Base-by-base conservation (phyloP, 495 filamentous ascomycete species). In the Aspergillus steynii region DNA sequence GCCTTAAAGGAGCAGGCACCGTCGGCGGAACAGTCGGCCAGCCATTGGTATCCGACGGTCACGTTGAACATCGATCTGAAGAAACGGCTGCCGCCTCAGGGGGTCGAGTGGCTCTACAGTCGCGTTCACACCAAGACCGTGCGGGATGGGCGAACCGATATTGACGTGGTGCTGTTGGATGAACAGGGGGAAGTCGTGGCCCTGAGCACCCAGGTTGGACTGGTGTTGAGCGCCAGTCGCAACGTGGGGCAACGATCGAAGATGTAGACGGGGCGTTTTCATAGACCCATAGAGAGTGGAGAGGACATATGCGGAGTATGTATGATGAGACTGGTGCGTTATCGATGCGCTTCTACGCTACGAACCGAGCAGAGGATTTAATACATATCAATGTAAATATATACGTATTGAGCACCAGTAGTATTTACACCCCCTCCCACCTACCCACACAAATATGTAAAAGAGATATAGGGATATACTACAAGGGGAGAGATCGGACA, bases 31-130 rank as follows among this genome's bases (percentile, higher is more conserved):
- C 47, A 52, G 25, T 73, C 58, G 50, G 74, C 72, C 8, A 73
- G 72, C 54, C 82, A 81, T 65, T 94, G 92, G 92, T 94, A 93
- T 74, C 91, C 90, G 0, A 96, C 90, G 3, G 73, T 95, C 15
- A 78, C 88, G 26, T 71, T 92, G 71, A 86, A 85, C 61, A 61
- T 91, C 29, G 88, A 91, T 62, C 72, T 88, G 53, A 91, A 91
- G 75, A 85, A 83, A 65, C 65, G 72, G 15, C 71, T 91, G 50
- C 86, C 86, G 5, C 68, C 71, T 15, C 75, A 75, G 29, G 87
- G 88, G 0, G 82, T 82, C 46, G 80, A 88, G 63, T 91, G 88
- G 88, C 66, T 93, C 53, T 86, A 83, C 67, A 75, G 80, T 57
- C 79, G 88, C 42, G 72, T 86, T 8, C 72, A 79, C 42, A 78